These are phyloP conservation scores for Stereum hirsutum DNA, from an alignment of 1,284 basidiomycete genomes.

Conservation along the genomic window DNA sequence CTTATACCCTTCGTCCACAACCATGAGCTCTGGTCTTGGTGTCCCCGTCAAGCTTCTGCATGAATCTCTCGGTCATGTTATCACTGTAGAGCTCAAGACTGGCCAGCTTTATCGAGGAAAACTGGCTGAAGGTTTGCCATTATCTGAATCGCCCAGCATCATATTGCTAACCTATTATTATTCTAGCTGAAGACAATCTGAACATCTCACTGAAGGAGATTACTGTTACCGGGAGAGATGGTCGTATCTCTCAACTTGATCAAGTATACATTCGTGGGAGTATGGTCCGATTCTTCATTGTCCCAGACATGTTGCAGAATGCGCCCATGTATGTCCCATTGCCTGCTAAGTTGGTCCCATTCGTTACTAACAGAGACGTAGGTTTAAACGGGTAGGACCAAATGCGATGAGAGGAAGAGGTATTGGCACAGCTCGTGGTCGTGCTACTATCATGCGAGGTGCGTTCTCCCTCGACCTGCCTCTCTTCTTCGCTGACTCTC, in stretches of 20 bases:
- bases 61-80: conserved; percentile 91
- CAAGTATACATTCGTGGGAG: conserved; percentile 98
- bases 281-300: conserved; percentile 98
- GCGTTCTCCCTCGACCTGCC: conserved; percentile 18
- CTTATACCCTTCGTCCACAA: no score
- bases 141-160: conserved; percentile 9
- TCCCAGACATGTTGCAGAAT: conserved; percentile 98
- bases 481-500: conserved; percentile 11
- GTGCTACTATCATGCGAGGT: conserved; percentile 95
- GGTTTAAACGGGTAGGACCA: conserved; percentile 98
- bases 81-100: conserved; percentile 97
- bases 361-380: conserved; percentile 21
- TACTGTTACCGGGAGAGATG: conserved; percentile 96
- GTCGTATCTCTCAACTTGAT: conserved; percentile 97
- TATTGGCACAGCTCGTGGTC: conserved; percentile 96
- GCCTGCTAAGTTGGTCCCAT: not conserved
- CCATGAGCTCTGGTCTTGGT: conserved; percentile 53
- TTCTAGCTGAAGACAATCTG: conserved; percentile 92
- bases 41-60: conserved; percentile 91
- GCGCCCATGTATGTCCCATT: conserved; percentile 85
- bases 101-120: conserved; percentile 97
- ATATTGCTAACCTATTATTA: conserved; percentile 9
- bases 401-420: conserved; percentile 98
- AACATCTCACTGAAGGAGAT: conserved; percentile 97
- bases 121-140: conserved; percentile 76